These are phyloP conservation scores for Cucurbita moschata DNA, from an alignment of 306 rosid genomes.

Conservation along the genomic window DNA sequence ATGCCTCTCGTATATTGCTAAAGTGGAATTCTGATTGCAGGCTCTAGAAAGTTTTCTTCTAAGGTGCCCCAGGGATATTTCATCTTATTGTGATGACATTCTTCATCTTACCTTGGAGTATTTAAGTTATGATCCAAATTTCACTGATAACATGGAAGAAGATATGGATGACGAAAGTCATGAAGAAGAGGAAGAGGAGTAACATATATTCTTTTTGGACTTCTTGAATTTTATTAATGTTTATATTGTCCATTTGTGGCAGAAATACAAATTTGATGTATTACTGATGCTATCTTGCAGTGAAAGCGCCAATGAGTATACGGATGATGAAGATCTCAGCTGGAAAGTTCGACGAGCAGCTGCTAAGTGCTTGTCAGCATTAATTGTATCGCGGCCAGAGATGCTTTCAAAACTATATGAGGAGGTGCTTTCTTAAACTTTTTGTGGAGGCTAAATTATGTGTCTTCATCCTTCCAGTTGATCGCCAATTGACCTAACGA, in stretches of 20 bases:
- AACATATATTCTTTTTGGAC: not conserved
- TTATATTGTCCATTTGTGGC: not conserved
- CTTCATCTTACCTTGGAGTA: constrained; percentile 81
- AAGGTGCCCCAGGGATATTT: constrained; percentile 92
- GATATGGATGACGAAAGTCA: constrained; percentile 82
- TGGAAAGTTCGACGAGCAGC: constrained; percentile 99
- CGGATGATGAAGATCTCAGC: constrained; percentile 98
- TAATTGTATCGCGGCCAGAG: constrained; percentile 94
- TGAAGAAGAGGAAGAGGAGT: constrained; percentile 98
- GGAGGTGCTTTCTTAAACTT: constrained; percentile 41
- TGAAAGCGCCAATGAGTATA: constrained; percentile 94
- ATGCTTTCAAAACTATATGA: constrained; percentile 80
- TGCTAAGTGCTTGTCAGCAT: constrained; percentile 94
- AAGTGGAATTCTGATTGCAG: constrained; percentile 30
- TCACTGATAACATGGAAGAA: constrained; percentile 98
- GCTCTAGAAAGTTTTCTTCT: constrained; percentile 90
- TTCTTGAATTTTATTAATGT: not conserved
- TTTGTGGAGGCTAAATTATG: not conserved
- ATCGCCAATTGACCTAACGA: not conserved
- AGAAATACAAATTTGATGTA: constrained; percentile 8
- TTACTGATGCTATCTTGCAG: constrained; percentile 30
- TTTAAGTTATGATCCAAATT: constrained; percentile 91
- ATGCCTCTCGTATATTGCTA: not conserved
- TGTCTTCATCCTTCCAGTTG: not conserved
- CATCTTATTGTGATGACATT: constrained; percentile 66